Evolutionary conservation across 1,284 basidiomycete genomes (phyloP), one percentile per base, ranked within the genome.

Genomic region (Melampsora americana): DNA sequence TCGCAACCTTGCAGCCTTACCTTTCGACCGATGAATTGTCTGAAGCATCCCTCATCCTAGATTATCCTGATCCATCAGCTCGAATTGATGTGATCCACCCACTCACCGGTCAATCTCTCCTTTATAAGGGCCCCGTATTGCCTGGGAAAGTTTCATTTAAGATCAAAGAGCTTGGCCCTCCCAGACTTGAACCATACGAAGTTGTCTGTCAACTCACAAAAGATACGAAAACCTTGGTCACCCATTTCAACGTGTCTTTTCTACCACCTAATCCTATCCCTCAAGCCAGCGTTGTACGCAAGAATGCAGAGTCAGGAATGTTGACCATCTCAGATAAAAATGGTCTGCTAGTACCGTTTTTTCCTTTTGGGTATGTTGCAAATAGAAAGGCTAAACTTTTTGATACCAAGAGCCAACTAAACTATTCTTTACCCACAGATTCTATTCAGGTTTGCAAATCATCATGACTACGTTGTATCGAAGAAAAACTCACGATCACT

Each of bases 341-440:
- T 39, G 71, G 64, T 23, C n/a, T 9, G 42, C 42, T 74, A 26
- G 39, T 59, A 60, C 62, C 71, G 20, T 65, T 74, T 18, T 42
- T 74, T 18, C 71, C 71, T 1, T 74, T 74, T 60, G 71, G 71
- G 71, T 66, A 9, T 56, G 71, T 66, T n/a, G 26, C 30, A 44
- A n/a, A 2, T 32, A 53, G 14, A 30, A 46, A 46, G n/a, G n/a
- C n/a, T 16, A 5, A 42, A 42, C 39, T 42, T 12, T 42, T 42
- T 11, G 12, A 42, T 1, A 1, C 12, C 11, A 5, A 35, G 6
- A 42, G 39, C 39, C 12, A 11, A 42, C 12, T 11, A 6, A 11
- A 9, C 39, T 42, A 9, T 42, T 42, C 39, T 9, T 42, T 42
- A 42, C 39, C 39, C 39, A 42, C 39, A 42, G 39, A 42, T 42